phyloP scores from a whole-genome alignment of 2,329 filamentous ascomycete genomes.

The Sarocladium strictum region DNA sequence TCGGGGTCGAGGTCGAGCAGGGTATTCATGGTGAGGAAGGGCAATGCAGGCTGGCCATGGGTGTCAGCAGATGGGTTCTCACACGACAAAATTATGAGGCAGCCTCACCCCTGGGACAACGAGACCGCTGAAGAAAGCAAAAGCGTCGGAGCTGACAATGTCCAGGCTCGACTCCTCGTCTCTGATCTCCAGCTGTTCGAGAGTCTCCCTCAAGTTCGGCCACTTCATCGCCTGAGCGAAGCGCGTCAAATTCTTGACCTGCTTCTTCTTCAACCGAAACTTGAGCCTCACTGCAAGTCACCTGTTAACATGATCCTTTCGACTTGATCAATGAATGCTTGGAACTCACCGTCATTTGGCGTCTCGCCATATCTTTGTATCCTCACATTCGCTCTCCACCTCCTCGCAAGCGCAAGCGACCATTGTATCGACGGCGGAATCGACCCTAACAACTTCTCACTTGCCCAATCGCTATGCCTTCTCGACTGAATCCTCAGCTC shows the following conservation, averaged over 20 bases:
- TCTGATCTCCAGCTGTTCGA: conserved; percentile 55
- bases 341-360: conserved; percentile 41
- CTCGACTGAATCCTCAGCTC: conserved; percentile 62
- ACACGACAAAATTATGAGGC: not conserved
- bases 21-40: conserved; percentile 73
- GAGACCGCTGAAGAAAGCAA: conserved; percentile 72
- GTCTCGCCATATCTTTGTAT: conserved; percentile 54
- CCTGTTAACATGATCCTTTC: not conserved
- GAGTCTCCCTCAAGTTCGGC: conserved; percentile 63
- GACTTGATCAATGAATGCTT: not conserved
- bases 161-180: conserved; percentile 54
- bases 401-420: conserved; percentile 66
- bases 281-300: conserved; percentile 33
- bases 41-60: conserved; percentile 47
- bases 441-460: conserved; percentile 56
- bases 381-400: conserved; percentile 66
- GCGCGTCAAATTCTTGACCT: conserved; percentile 61
- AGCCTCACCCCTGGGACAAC: conserved; percentile 60
- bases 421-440: conserved; percentile 67
- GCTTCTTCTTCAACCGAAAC: conserved; percentile 60
- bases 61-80: conserved; percentile 7
- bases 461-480: conserved; percentile 55
- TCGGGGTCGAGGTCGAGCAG: conserved; percentile 71
- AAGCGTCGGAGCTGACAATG: conserved; percentile 60
- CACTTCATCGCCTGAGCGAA: conserved; percentile 72